Evolutionary conservation across 2,329 filamentous ascomycete genomes (phyloP).

Genomic region (Verticillium isaacii): DNA sequence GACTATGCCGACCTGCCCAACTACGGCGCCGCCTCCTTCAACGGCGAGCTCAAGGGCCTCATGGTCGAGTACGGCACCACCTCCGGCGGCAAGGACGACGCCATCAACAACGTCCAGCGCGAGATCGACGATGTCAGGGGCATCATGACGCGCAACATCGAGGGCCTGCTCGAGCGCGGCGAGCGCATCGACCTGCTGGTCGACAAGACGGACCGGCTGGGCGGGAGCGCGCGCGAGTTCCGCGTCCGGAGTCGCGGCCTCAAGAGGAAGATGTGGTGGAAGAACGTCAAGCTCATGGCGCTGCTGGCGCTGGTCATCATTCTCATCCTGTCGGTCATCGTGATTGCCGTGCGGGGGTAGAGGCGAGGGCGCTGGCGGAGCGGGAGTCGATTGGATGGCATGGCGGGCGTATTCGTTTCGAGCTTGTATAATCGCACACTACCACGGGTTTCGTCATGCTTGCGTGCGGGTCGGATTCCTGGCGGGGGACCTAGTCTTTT

Average conservation of each 20-base stretch:
- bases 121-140: conserved; percentile 91
- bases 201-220: conserved; percentile 91
- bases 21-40: conserved; percentile 88
- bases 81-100: conserved; percentile 69
- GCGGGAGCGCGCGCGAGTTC: conserved; percentile 86
- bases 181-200: conserved; percentile 92
- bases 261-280: conserved; percentile 98
- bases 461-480: neutral
- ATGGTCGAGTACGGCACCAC: conserved; percentile 85
- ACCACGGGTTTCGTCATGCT: neutral
- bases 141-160: conserved; percentile 95
- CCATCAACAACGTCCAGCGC: conserved; percentile 73
- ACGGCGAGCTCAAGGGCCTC: conserved; percentile 67
- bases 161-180: conserved; percentile 80
- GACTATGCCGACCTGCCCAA: conserved; percentile 76
- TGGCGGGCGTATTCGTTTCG: neutral
- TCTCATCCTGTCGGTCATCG: conserved; percentile 51
- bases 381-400: neutral
- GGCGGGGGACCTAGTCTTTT: neutral
- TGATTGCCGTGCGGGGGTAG: conserved; percentile 42
- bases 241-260: conserved; percentile 79
- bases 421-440: neutral
- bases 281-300: conserved; percentile 94
- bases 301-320: conserved; percentile 66
- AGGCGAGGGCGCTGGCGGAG: conserved; percentile 22